These are phyloP conservation scores for Jamesozyma gamospora DNA, from an alignment of 805 yeast species.

Conservation along the genomic window DNA sequence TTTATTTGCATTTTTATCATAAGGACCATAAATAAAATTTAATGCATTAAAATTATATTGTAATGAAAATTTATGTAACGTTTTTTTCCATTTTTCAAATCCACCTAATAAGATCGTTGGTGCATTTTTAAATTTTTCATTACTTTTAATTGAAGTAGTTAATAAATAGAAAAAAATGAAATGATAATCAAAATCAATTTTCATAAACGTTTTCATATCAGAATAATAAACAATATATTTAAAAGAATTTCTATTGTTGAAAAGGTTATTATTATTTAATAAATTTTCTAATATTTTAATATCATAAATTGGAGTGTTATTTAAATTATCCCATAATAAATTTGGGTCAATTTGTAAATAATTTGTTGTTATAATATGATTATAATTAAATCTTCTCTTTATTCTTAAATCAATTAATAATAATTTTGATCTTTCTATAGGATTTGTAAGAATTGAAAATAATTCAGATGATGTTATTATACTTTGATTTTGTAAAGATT, in stretches of 20 bases:
- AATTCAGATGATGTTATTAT: conserved; percentile 33
- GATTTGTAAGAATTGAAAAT: conserved; percentile 36
- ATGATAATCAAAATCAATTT: conserved; percentile 25
- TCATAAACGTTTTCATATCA: conserved; percentile 29
- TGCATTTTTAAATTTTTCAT: conserved; percentile 9
- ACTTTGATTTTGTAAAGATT: conserved; percentile 42
- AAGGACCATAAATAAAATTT: conserved; percentile 11
- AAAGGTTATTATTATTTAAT: conserved; percentile 15
- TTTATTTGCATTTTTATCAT: conserved; percentile 5
- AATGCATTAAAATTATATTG: conserved; percentile 18
- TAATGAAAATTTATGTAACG: conserved; percentile 23
- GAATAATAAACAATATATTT: conserved; percentile 33
- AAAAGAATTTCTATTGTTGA: conserved; percentile 27
- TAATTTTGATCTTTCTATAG: conserved; percentile 33
- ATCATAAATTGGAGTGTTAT: conserved; percentile 26
- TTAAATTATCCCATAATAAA: conserved; percentile 19
- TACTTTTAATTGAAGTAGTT: conserved; percentile 12
- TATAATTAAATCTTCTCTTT: conserved; percentile 23
- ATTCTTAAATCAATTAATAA: conserved; percentile 35
- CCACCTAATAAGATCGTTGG: conserved; percentile 36
- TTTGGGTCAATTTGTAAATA: conserved; percentile 34
- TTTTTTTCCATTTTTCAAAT: conserved; percentile 35
- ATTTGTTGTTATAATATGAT: conserved; percentile 32
- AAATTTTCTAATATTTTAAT: conserved; percentile 25
- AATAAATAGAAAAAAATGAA: conserved; percentile 25